Conservation (phyloP, 2,329 filamentous ascomycete genomes). For the Penicillium sp. region DNA sequence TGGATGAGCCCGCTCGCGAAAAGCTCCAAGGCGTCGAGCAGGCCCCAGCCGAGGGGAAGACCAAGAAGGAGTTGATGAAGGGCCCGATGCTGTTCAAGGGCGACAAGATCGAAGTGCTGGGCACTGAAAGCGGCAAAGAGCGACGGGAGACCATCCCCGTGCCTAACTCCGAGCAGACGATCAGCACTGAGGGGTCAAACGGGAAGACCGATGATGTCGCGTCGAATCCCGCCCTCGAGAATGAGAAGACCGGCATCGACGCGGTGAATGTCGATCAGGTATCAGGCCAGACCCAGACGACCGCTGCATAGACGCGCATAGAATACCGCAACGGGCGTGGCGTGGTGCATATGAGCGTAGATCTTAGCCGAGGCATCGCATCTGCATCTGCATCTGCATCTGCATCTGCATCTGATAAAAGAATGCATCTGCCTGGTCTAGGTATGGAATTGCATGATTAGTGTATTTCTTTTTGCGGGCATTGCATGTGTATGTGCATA, state of each 20-base stretch:
- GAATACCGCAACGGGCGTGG: neutral
- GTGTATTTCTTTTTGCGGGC: neutral
- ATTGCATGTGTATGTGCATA: neutral
- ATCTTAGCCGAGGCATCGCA: conserved; percentile 1
- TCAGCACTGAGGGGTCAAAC: neutral
- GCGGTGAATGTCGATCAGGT: conserved; percentile 8
- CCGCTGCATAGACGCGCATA: conserved; percentile 9
- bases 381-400: neutral
- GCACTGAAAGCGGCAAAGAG: conserved; percentile 33
- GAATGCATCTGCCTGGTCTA: conserved; percentile 1
- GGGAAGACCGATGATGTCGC: neutral
- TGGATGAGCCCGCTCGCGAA: conserved; percentile 54
- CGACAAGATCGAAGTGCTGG: conserved; percentile 32
- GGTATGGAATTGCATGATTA: neutral
- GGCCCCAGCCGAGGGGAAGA: conserved; percentile 22
- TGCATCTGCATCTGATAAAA: neutral
- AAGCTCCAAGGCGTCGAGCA: conserved; percentile 31
- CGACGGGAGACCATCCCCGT: conserved; percentile 29
- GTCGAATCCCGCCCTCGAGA: conserved; percentile 1
- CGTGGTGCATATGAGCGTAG: neutral
- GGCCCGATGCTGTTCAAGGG: conserved; percentile 36
- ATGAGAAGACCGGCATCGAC: conserved; percentile 9
- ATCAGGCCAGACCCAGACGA: conserved; percentile 8
- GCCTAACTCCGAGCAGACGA: conserved; percentile 1
- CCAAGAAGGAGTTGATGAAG: conserved; percentile 30